Evolutionary conservation across 2,329 filamentous ascomycete genomes (phyloP), one percentile per base, ranked within the genome.

Genomic region (Diaporthe citriasiana): DNA sequence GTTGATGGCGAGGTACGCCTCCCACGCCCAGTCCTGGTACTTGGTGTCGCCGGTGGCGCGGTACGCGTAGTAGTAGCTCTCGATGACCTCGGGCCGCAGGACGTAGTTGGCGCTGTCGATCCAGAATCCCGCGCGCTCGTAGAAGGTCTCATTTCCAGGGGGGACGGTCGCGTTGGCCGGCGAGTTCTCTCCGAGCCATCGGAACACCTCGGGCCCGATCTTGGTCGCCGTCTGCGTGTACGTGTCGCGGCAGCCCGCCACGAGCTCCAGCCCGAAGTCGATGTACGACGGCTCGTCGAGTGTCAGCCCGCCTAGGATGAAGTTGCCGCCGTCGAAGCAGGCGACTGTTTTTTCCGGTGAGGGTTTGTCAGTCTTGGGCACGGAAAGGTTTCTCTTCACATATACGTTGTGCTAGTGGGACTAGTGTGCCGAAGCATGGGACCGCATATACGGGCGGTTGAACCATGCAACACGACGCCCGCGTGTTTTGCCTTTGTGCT

Each of bases 51-150:
- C 92, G 0, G 95, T 97, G 0, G 93, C 89, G 68, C 94, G 91
- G 85, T 94, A 97, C 2, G 95, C 94, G 82, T 97, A 97, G 87
- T 97, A 97, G 82, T 92, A 92, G 77, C 91, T 93, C 84, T 97
- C 95, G 45, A 97, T 88, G 4, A 95, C 94, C 83, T 97, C 95
- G 0, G 94, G 93, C 0, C 95, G 89, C 40, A 97, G 88, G 12
- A 92, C 84, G 81, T 97, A 97, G 9, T 82, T 79, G 0, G 84
- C 79, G 55, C 85, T 84, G 0, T 83, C 87, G 80, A 95, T 92
- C 83, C 91, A 97, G 85, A 94, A 97, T 5, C 95, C 95, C 0
- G 90, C 86, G 76, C 83, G 80, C 2, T 88, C 79, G 82, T 93
- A 97, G 76, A 97, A 94, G 0, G 80, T 85, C 0, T 82, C 76